Percentiles rank a stretch among this genome's conserved stretches.
These are phyloP conservation scores for Amoeboaphelidium protococcarum DNA, from an alignment of 371 early-diverging fungal genomes.

Conservation along the genomic window DNA sequence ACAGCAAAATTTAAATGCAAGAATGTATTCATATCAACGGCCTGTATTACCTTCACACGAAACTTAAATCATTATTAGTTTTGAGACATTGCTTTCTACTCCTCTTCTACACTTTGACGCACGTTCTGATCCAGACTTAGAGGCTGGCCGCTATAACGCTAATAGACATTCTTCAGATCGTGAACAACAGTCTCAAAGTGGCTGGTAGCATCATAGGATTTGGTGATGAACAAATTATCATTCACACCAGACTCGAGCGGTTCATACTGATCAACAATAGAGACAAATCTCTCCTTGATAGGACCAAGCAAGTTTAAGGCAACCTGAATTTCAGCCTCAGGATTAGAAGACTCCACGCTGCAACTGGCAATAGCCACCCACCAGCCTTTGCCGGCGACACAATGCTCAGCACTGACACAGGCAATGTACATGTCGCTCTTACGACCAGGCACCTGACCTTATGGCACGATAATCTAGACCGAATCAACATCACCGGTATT, in stretches of 20 bases:
- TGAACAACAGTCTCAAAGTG: conserved; percentile 95
- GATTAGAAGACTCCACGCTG: conserved; percentile 60
- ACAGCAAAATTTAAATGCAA: too few species aligned
- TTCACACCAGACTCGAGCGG: conserved; percentile 52
- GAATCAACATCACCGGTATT: conserved; percentile 69
- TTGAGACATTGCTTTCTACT: not conserved
- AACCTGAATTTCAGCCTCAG: conserved; percentile 65
- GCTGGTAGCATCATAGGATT: conserved; percentile 89
- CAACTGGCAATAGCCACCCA: conserved; percentile 86
- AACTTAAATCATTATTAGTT: too few species aligned
- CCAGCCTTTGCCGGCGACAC: conserved; percentile 59
- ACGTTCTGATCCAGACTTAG: not conserved
- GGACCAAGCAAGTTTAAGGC: conserved; percentile 69
- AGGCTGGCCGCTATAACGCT: conserved; percentile 51
- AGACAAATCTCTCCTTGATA: conserved; percentile 55
- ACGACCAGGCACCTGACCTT: conserved; percentile 72
- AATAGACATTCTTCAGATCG: conserved; percentile 80
- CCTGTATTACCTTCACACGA: too few species aligned
- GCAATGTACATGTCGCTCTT: conserved; percentile 81
- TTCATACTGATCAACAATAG: conserved; percentile 48
- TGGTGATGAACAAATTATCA: conserved; percentile 65
- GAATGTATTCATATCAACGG: too few species aligned
- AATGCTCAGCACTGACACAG: conserved; percentile 58
- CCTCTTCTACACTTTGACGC: not conserved
- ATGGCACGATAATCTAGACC: conserved; percentile 82